Percentiles rank a stretch among this genome's conserved stretches.
phyloP scores from a whole-genome alignment of 78 protist genomes.

The Monosiga brevicollis region DNA sequence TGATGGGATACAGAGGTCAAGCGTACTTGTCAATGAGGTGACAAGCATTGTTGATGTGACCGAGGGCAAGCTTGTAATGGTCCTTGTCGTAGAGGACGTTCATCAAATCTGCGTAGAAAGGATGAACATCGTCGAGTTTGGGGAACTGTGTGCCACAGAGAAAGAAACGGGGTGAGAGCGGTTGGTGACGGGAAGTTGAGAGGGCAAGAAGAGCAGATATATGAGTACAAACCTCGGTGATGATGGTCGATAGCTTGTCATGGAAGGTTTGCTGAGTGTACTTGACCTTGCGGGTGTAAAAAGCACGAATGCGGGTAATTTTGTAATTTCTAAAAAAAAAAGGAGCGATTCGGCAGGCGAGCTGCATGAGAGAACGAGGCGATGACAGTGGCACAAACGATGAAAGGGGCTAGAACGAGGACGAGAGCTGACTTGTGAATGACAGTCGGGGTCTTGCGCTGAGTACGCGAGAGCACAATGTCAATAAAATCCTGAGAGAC shows the following conservation, averaged over 20 bases:
- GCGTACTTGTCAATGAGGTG: constrained; percentile 37
- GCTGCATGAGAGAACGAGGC: background rate
- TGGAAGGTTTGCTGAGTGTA: constrained; percentile 77
- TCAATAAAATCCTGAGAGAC: constrained; percentile 95
- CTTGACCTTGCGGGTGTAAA: constrained; percentile 95
- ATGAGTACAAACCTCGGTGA: constrained; percentile 17
- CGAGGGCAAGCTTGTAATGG: constrained; percentile 99
- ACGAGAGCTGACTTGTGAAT: constrained; percentile 63
- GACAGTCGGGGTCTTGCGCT: constrained; percentile 97
- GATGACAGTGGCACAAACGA: too few relatives aligned
- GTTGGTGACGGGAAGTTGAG: background rate
- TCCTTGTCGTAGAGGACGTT: constrained; percentile 97
- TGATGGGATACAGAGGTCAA: background rate
- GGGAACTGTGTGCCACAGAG: constrained; percentile 89
- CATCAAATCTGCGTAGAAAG: constrained; percentile 97
- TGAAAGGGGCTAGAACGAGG: background rate
- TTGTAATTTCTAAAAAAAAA: constrained; percentile 27
- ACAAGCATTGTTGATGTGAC: constrained; percentile 78
- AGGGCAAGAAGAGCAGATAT: background rate
- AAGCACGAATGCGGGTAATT: constrained; percentile 83
- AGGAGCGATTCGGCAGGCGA: background rate
- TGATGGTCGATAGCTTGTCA: constrained; percentile 81
- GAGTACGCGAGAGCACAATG: constrained; percentile 88
- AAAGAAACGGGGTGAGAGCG: background rate
- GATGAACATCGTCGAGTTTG: constrained; percentile 96